phyloP scores from a whole-genome alignment of 768 basidiomycete genomes.

The Tricholoma flavovirens region DNA sequence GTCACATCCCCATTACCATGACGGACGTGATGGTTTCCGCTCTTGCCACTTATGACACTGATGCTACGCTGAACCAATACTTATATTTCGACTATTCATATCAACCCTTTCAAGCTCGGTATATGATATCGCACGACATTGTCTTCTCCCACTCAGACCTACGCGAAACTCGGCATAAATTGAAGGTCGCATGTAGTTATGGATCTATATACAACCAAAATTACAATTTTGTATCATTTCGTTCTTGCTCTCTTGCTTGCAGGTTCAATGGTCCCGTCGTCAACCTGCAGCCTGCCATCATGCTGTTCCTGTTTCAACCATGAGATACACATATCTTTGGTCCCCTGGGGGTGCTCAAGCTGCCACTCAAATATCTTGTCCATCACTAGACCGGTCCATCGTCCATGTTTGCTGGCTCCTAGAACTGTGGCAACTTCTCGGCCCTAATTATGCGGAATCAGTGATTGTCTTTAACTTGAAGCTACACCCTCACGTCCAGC shows the following conservation, averaged over 20 bases:
- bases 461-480: background rate
- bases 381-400: constrained; percentile 62
- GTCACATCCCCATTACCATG: background rate
- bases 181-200: background rate
- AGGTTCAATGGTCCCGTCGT: constrained; percentile 22
- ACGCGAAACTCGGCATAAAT: background rate
- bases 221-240: constrained; percentile 16
- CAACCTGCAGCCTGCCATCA: constrained; percentile 37
- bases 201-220: too few species aligned
- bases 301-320: constrained; percentile 62
- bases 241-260: constrained; percentile 35
- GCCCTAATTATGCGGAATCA: constrained; percentile 47
- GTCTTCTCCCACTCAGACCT: background rate
- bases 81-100: constrained; percentile 14
- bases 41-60: background rate
- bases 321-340: constrained; percentile 57
- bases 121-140: background rate
- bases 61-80: constrained; percentile 8
- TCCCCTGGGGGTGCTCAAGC: constrained; percentile 63
- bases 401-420: constrained; percentile 51
- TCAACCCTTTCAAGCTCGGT: background rate
- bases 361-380: constrained; percentile 81
- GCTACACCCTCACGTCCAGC: constrained; percentile 57
- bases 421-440: constrained; percentile 54
- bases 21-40: background rate